These are phyloP conservation scores for Atkinsonella hypoxylon DNA, from an alignment of 2,329 filamentous ascomycete species.

Conservation along the genomic window DNA sequence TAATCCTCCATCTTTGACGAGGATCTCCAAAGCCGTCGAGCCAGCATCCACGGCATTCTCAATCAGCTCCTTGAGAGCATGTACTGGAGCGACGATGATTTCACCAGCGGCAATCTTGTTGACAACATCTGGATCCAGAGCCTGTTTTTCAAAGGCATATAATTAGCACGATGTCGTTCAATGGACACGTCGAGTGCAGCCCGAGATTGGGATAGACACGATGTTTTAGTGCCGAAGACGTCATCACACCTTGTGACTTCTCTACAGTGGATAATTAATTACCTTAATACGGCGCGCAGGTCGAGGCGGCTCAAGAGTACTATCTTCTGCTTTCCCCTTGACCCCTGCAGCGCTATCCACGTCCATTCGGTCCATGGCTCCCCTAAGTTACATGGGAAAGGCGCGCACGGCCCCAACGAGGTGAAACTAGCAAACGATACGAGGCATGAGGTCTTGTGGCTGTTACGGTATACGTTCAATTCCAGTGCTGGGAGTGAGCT, in stretches of 20 bases:
- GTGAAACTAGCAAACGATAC: not conserved
- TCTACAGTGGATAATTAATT: constrained; percentile 7
- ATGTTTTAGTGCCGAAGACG: not conserved
- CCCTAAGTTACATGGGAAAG: not conserved
- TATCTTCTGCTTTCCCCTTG: constrained; percentile 37
- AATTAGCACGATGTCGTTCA: not conserved
- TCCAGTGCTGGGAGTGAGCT: no score
- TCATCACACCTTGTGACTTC: not conserved
- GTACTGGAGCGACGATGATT: constrained; percentile 93
- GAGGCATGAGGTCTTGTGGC: not conserved
- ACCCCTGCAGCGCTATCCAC: constrained; percentile 27
- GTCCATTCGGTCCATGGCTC: constrained; percentile 28
- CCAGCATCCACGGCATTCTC: constrained; percentile 98
- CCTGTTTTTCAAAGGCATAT: constrained; percentile 32
- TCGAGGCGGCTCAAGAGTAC: constrained; percentile 22
- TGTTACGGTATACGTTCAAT: no score
- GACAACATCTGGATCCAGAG: constrained; percentile 82
- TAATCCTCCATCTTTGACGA: constrained; percentile 89
- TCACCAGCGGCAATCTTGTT: constrained; percentile 98
- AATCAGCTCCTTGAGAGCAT: constrained; percentile 91
- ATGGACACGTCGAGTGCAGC: not conserved
- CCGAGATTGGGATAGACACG: not conserved
- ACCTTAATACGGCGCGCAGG: constrained; percentile 38
- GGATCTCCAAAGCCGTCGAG: constrained; percentile 76
- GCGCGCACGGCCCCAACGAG: not conserved